Evolutionary conservation across 2,329 filamentous ascomycete species (phyloP).

Genomic region (Fusarium sp.): DNA sequence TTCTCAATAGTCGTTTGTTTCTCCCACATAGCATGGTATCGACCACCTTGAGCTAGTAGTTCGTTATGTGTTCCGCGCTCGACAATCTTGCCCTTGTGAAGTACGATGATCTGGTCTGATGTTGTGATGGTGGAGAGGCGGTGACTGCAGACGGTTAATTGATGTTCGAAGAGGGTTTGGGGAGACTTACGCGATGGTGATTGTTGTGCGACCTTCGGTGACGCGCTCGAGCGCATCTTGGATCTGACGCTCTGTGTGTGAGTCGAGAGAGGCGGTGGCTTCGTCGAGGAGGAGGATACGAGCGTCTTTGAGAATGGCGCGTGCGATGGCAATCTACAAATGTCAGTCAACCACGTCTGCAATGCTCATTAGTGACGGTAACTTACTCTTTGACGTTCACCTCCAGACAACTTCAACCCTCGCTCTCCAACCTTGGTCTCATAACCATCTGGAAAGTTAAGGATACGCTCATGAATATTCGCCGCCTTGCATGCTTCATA

Average conservation of each 20-base stretch:
- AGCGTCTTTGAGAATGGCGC: conserved; percentile 76
- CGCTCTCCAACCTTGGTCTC: conserved; percentile 65
- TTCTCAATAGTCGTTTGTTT: conserved; percentile 61
- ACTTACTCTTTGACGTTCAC: conserved; percentile 67
- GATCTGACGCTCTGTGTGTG: conserved; percentile 69
- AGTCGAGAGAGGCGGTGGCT: conserved; percentile 76
- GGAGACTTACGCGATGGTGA: conserved; percentile 60
- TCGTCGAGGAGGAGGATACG: conserved; percentile 79
- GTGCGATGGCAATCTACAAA: conserved; percentile 64
- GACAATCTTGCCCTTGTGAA: conserved; percentile 62
- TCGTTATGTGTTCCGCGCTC: conserved; percentile 64
- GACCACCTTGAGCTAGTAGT: conserved; percentile 58
- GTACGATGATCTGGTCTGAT: conserved; percentile 66
- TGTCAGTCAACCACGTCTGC: not conserved
- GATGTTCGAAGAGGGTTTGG: fast-evolving
- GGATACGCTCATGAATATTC: conserved; percentile 66
- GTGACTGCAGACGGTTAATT: conserved; percentile 53
- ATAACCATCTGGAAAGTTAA: conserved; percentile 65
- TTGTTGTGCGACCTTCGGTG: conserved; percentile 62
- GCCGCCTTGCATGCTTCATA: conserved; percentile 64
- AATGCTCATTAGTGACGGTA: not conserved
- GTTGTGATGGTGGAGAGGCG: conserved; percentile 68
- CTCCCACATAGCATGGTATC: conserved; percentile 65
- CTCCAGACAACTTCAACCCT: conserved; percentile 67
- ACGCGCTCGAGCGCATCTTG: conserved; percentile 64